These are phyloP conservation scores for Tilletia indica DNA, from an alignment of 1,284 basidiomycete species.

Conservation along the genomic window DNA sequence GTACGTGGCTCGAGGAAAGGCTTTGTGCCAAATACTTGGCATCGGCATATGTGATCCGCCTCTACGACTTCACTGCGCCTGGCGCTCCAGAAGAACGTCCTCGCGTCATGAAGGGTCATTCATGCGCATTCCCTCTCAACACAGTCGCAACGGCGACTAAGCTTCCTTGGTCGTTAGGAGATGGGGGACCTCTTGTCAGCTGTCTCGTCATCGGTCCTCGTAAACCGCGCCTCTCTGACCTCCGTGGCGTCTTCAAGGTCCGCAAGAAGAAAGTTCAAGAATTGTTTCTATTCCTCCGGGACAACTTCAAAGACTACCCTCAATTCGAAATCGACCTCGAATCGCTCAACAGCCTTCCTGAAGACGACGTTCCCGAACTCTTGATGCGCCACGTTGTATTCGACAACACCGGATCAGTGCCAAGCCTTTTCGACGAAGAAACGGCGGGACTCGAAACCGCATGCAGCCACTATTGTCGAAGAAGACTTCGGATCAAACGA, in stretches of 20 bases:
- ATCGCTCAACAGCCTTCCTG: not conserved
- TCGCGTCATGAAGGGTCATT: not conserved
- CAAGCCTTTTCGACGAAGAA: not conserved
- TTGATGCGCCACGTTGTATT: not conserved
- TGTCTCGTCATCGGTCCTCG: not conserved
- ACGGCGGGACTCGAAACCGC: not conserved
- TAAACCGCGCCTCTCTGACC: not conserved
- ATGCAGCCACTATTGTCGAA: not conserved
- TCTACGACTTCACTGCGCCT: not conserved
- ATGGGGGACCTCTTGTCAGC: not conserved
- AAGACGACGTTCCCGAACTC: not conserved
- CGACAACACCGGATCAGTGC: not conserved
- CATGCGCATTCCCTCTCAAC: constrained; percentile 5
- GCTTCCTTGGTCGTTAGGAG: not conserved
- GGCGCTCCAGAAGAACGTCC: not conserved
- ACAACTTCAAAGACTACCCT: constrained; percentile 6
- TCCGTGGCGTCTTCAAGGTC: not conserved
- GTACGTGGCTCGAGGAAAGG: not conserved
- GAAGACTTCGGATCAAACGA: not conserved
- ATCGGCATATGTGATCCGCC: not conserved
- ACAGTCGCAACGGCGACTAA: not conserved
- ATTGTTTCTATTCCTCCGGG: not conserved
- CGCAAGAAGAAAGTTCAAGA: not conserved
- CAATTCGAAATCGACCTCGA: not conserved
- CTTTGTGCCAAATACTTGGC: not conserved